These are phyloP conservation scores for Acacia concinna DNA, from an alignment of 331 rosid species.

Conservation along the genomic window DNA sequence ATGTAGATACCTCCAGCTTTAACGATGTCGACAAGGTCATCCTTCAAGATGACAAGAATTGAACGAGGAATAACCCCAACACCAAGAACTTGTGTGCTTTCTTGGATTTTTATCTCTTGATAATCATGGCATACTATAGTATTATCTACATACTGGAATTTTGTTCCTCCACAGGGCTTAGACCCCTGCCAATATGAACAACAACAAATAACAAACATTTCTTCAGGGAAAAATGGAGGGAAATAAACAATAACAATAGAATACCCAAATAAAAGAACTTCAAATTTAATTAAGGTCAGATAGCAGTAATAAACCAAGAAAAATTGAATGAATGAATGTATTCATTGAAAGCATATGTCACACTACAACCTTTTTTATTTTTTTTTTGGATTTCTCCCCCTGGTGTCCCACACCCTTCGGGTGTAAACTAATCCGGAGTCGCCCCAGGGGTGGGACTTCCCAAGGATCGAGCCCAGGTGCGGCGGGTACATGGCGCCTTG, in stretches of 20 bases:
- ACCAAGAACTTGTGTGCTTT: conserved; percentile 81
- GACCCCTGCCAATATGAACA: conserved; percentile 50
- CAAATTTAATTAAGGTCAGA: background rate
- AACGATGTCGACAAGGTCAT: conserved; percentile 89
- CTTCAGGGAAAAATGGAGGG: background rate
- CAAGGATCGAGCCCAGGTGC: too few relatives aligned
- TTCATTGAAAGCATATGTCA: conserved; percentile 12
- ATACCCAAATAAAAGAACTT: conserved; percentile 23
- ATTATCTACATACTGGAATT: conserved; percentile 71
- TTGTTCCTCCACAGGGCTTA: conserved; percentile 71
- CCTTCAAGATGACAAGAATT: conserved; percentile 78
- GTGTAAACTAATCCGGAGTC: too few relatives aligned
- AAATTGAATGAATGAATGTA: background rate
- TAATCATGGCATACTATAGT: conserved; percentile 86
- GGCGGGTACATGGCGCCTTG: too few relatives aligned
- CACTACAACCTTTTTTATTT: too few relatives aligned
- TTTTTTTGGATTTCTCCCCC: too few relatives aligned
- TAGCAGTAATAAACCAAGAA: background rate
- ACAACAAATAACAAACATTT: background rate
- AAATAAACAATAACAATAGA: background rate
- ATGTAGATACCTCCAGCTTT: conserved; percentile 89
- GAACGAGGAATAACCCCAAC: conserved; percentile 98
- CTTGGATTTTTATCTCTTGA: conserved; percentile 96
- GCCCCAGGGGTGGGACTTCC: too few relatives aligned
- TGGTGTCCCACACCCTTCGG: too few relatives aligned